Conservation (phyloP, 768 basidiomycete species). For the Suillus subaureus region DNA sequence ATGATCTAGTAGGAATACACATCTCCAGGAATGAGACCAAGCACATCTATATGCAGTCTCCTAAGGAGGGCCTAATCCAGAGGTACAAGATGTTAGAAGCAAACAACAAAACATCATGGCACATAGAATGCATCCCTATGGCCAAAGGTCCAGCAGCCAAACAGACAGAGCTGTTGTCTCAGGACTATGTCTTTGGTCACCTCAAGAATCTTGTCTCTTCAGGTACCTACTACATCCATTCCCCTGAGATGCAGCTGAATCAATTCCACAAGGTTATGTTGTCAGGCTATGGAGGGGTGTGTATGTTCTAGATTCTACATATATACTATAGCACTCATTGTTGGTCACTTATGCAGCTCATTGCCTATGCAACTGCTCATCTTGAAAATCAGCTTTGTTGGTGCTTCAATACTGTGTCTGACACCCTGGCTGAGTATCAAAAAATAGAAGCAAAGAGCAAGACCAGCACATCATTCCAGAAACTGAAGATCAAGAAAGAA, state of each 20-base stretch:
- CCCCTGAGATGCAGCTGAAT: slow-evolving; percentile 1
- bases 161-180: slow-evolving; percentile 1
- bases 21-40: too few species aligned
- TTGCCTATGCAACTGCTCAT: neutral
- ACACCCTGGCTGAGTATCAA: too few species aligned
- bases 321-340: neutral
- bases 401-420: too few species aligned
- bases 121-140: slow-evolving; percentile 2
- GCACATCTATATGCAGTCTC: too few species aligned
- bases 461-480: too few species aligned
- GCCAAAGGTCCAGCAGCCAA: slow-evolving; percentile 1
- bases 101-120: neutral
- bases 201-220: neutral
- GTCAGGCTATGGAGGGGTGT: slow-evolving; percentile 1
- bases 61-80: slow-evolving; percentile 6
- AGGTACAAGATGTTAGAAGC: neutral
- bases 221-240: slow-evolving; percentile 2
- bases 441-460: too few species aligned
- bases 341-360: neutral
- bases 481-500: too few species aligned
- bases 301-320: neutral
- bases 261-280: slow-evolving; percentile 1
- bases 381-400: slow-evolving; percentile 1
- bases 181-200: slow-evolving; percentile 4
- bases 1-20: neutral